Percentiles rank a stretch among this genome's conserved stretches.
Evolutionary conservation across 73 alveolate species (phyloP).

Genomic region (Symbiodinium pilosum): DNA sequence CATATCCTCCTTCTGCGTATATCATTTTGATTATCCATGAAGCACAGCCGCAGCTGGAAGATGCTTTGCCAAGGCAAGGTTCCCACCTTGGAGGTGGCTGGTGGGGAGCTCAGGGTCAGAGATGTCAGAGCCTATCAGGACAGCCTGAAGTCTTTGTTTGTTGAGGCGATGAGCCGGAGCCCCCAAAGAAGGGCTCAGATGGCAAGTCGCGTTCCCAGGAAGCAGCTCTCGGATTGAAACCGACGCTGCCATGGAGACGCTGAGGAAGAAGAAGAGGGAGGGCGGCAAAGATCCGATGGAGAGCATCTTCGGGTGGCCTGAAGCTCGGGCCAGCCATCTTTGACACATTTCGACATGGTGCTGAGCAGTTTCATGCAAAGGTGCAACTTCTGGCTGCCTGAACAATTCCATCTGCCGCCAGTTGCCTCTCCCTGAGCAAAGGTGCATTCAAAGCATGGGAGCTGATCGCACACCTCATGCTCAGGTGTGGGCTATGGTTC

Average conservation of each 20-base stretch:
- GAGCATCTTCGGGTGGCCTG: slow-evolving; percentile 92
- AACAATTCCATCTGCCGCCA: slow-evolving; percentile 77
- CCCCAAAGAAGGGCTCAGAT: neutral
- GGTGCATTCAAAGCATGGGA: too few relatives aligned
- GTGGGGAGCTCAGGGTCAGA: too few relatives aligned
- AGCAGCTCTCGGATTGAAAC: neutral
- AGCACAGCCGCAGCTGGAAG: too few relatives aligned
- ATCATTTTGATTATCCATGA: neutral
- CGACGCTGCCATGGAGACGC: neutral
- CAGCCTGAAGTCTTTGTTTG: too few relatives aligned
- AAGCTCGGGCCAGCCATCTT: neutral
- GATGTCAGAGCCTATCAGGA: too few relatives aligned
- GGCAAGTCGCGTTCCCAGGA: neutral
- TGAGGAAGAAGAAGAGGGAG: slow-evolving; percentile 40
- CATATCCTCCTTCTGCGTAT: too few relatives aligned
- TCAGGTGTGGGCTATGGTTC: slow-evolving; percentile 86
- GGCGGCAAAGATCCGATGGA: slow-evolving; percentile 92
- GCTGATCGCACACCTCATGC: too few relatives aligned
- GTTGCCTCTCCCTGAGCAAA: neutral
- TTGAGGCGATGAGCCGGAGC: neutral
- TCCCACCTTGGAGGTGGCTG: too few relatives aligned
- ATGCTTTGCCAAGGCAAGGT: too few relatives aligned
- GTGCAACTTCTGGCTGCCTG: slow-evolving; percentile 94
- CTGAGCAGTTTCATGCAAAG: neutral
- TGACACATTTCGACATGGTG: neutral